Percentiles rank a stretch among this genome's conserved stretches.
Conservation (phyloP, 1,284 basidiomycete species). For the Leccinum solheimii region DNA sequence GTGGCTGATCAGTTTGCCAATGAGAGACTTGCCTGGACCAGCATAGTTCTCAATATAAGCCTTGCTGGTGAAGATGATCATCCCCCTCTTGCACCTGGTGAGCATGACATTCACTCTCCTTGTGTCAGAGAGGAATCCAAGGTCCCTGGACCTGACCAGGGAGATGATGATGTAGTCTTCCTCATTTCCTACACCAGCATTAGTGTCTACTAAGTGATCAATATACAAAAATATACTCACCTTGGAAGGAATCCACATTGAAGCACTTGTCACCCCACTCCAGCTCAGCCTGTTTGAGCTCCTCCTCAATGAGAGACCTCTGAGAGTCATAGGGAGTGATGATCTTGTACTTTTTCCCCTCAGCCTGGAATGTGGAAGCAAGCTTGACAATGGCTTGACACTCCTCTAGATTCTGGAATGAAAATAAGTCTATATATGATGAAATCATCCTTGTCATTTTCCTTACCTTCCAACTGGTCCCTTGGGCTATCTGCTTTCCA, state of each 20-base stretch:
- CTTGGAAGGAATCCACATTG: constrained; percentile 70
- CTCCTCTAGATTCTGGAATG: constrained; percentile 52
- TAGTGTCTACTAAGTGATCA: constrained; percentile 1
- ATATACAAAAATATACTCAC: constrained; percentile 32
- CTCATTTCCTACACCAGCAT: constrained; percentile 51
- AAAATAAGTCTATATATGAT: background rate
- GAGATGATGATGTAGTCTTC: constrained; percentile 62
- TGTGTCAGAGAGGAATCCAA: constrained; percentile 59
- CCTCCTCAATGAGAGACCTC: constrained; percentile 49
- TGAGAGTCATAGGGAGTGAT: constrained; percentile 75
- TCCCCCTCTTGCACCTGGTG: constrained; percentile 64
- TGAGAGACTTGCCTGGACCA: constrained; percentile 36
- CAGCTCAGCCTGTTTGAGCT: constrained; percentile 46
- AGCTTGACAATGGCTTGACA: constrained; percentile 46
- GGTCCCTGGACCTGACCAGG: constrained; percentile 54
- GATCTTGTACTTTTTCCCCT: constrained; percentile 50
- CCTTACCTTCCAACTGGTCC: constrained; percentile 48
- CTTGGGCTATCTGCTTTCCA: constrained; percentile 40
- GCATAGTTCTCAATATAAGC: constrained; percentile 54
- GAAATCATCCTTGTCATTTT: constrained; percentile 2
- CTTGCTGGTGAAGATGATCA: constrained; percentile 63
- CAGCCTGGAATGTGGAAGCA: constrained; percentile 45
- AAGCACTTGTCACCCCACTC: constrained; percentile 61
- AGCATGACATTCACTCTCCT: constrained; percentile 71
- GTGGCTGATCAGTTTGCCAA: constrained; percentile 18